Evolutionary conservation across 768 basidiomycete species (phyloP), one percentile per base, ranked within the genome.

Genomic region (Dendrothele bispora): DNA sequence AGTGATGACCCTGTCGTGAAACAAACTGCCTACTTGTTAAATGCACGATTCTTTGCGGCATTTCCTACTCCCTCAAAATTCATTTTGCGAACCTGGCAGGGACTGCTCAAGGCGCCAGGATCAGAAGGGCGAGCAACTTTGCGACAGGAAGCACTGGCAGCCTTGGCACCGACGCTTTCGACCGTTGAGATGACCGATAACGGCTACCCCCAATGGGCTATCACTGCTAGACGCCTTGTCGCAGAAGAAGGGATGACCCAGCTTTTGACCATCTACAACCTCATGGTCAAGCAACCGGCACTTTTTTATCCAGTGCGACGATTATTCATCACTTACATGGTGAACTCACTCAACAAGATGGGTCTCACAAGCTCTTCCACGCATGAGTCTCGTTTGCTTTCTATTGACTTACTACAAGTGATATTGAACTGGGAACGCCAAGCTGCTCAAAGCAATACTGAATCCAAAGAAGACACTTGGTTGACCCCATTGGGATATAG

Each of bases 341-440:
- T 95, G 32, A 88, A 88, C 58, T 91, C 90, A 8, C 73, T 99
- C 53, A 78, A 79, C 44, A 95, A 94, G 63, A 77, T 98, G 5
- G 94, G 93, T n/a, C 79, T 95, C 60, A 78, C 83, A 15, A 67
- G 79, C 3, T 74, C 78, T 4, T 80, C 91, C 10, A 87, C 82
- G 7, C 61, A 75, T 20, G 97, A 98, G 57, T 85, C 90, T 6
- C 83, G 93, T n/a, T 68, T 84, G 18, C 70, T 98, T 34, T 91
- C 92, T 18, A 80, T 98, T 48, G 97, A 99, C 50, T 81, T 95
- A 28, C 75, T 95, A 12, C 93, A 97, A 62, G 83, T 94, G 32
- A 87, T 99, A 28, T 91, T 93, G 60, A 80, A 84, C 34, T 99
- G 97, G 97, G 97, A 98, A 63, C 84, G 89, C 65, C 79, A 79